These are phyloP conservation scores for Cardiospermum halicacabum DNA, from an alignment of 345 rosid species.

Conservation along the genomic window DNA sequence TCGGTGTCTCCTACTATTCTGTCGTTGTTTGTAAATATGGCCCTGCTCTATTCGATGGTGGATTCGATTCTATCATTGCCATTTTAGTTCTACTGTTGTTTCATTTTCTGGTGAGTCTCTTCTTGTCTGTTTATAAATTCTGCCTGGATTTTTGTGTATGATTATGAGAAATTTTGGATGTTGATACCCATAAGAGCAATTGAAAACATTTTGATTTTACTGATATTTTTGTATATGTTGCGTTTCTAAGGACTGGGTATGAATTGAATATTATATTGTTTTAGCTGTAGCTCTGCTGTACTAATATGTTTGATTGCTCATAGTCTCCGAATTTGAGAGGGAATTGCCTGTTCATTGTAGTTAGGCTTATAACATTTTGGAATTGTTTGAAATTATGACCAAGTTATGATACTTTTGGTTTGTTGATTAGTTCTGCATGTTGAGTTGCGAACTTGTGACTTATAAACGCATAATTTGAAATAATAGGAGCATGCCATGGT, in stretches of 20 bases:
- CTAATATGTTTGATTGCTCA: background rate
- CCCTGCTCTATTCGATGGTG: constrained; percentile 60
- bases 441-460: too few relatives aligned
- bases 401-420: background rate
- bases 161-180: background rate
- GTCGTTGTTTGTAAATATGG: constrained; percentile 59
- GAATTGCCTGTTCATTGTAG: background rate
- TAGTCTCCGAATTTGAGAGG: background rate
- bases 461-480: background rate
- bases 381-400: background rate
- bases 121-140: background rate
- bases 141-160: background rate
- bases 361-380: background rate
- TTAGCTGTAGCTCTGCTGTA: background rate
- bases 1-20: constrained; percentile 61
- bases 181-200: background rate
- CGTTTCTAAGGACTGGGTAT: background rate
- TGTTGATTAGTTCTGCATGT: background rate
- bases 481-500: constrained; percentile 5
- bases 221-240: background rate
- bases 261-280: background rate
- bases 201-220: background rate
- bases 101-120: constrained; percentile 56
- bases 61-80: constrained; percentile 40
- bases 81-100: constrained; percentile 40